Percentiles rank a stretch among this genome's conserved stretches.
phyloP scores from a whole-genome alignment of 225 moss, liverwort and hornwort genomes.

The Marchantia polymorpha region DNA sequence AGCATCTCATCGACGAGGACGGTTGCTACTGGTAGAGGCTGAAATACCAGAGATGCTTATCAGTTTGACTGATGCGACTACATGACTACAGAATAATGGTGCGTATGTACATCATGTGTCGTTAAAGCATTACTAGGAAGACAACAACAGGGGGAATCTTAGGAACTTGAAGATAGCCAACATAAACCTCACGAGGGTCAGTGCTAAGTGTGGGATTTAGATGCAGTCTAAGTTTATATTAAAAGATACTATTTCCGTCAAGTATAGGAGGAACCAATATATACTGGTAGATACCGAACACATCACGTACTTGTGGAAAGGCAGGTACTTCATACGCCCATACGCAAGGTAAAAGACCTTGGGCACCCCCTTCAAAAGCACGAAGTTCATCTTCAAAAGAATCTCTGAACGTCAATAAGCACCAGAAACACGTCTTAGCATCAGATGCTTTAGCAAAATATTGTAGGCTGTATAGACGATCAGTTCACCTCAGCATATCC shows the following conservation, averaged over 20 bases:
- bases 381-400: constrained; percentile 97
- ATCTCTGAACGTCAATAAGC: constrained; percentile 47
- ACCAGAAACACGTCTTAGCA: background rate
- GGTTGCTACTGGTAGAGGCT: constrained; percentile 77
- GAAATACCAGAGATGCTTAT: constrained; percentile 20
- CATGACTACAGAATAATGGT: background rate
- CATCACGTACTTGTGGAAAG: constrained; percentile 69
- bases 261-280: background rate
- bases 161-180: background rate
- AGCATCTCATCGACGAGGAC: constrained; percentile 95
- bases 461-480: too few relatives aligned
- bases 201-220: background rate
- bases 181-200: background rate
- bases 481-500: too few relatives aligned
- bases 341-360: constrained; percentile 80
- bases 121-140: background rate
- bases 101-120: background rate
- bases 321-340: constrained; percentile 88
- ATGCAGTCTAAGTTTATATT: background rate
- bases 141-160: background rate
- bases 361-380: constrained; percentile 91
- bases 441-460: background rate
- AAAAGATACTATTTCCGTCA: background rate
- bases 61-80: constrained; percentile 1
- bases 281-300: background rate